Evolutionary conservation across 169 alveolate genomes (phyloP).

Genomic region (Eimeria praecox): DNA sequence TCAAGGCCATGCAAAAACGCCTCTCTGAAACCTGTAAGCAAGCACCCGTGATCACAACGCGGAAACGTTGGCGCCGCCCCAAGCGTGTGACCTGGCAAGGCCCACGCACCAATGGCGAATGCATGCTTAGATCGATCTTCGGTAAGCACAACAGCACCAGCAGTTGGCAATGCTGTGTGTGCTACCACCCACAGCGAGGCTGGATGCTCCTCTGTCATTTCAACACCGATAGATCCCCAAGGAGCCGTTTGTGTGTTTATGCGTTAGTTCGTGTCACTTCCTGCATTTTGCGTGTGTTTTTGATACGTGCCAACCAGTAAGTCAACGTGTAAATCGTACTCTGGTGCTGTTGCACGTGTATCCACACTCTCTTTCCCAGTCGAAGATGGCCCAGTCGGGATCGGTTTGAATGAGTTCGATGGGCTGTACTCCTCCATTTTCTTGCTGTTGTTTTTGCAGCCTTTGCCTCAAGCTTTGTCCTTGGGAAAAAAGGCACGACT

Average conservation of each 20-base stretch:
- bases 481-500: slow-evolving; percentile 83
- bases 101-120: background rate
- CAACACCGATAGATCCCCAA: background rate
- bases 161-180: background rate
- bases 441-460: slow-evolving; percentile 58
- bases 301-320: background rate
- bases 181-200: background rate
- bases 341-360: slow-evolving; percentile 66
- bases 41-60: background rate
- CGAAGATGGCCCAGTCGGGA: slow-evolving; percentile 67
- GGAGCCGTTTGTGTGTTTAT: background rate
- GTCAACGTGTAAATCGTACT: background rate
- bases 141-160: background rate
- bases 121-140: background rate
- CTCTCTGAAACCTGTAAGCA: background rate
- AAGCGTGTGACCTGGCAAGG: background rate
- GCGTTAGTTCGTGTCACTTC: background rate
- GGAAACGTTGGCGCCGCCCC: background rate
- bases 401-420: slow-evolving; percentile 52
- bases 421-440: slow-evolving; percentile 59
- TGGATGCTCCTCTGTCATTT: background rate
- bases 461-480: slow-evolving; percentile 83
- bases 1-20: background rate
- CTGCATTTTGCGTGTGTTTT: background rate
- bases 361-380: slow-evolving; percentile 70